Conservation (phyloP, 2,329 filamentous ascomycete genomes). For the Hypocreales sp. region DNA sequence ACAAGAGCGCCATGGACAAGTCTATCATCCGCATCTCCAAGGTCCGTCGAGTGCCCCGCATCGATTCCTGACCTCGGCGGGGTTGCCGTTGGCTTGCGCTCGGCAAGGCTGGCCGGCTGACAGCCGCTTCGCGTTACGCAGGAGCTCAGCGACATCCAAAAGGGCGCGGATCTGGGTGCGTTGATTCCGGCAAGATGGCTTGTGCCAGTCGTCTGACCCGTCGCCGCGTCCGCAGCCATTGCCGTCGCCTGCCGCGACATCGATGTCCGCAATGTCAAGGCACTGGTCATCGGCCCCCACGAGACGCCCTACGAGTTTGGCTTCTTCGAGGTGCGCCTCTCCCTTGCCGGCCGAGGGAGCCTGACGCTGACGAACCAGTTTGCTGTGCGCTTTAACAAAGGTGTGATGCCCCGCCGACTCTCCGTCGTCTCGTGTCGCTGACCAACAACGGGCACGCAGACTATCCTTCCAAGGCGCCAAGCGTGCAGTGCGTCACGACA, state of each 20-base stretch:
- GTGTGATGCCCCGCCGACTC: constrained; percentile 23
- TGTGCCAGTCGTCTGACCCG: too few species aligned
- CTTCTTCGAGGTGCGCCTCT: constrained; percentile 67
- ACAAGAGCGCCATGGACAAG: constrained; percentile 41
- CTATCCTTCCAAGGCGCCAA: constrained; percentile 58
- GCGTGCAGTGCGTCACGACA: constrained; percentile 60
- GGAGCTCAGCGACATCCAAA: constrained; percentile 79
- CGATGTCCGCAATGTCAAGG: constrained; percentile 77
- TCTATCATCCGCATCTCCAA: constrained; percentile 79
- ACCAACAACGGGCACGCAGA: too few species aligned
- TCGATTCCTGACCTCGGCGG: constrained; percentile 11
- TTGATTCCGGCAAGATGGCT: too few species aligned
- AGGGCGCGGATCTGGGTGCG: constrained; percentile 69
- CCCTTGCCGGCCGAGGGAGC: background rate
- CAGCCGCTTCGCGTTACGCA: too few species aligned
- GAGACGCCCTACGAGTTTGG: constrained; percentile 95
- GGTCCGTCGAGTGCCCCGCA: constrained; percentile 29
- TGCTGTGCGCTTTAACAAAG: constrained; percentile 58
- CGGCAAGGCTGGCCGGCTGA: too few species aligned
- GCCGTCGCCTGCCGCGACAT: constrained; percentile 76
- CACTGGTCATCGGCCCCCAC: constrained; percentile 80
- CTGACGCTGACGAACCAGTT: constrained; percentile 36
- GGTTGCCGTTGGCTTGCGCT: too few species aligned
- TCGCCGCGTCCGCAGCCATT: constrained; percentile 39
- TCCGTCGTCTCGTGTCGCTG: too few species aligned